Percentiles rank a stretch among this genome's conserved stretches.
These are phyloP conservation scores for Endoconidiophora laricicola DNA, from an alignment of 2,329 filamentous ascomycete species.

Conservation along the genomic window DNA sequence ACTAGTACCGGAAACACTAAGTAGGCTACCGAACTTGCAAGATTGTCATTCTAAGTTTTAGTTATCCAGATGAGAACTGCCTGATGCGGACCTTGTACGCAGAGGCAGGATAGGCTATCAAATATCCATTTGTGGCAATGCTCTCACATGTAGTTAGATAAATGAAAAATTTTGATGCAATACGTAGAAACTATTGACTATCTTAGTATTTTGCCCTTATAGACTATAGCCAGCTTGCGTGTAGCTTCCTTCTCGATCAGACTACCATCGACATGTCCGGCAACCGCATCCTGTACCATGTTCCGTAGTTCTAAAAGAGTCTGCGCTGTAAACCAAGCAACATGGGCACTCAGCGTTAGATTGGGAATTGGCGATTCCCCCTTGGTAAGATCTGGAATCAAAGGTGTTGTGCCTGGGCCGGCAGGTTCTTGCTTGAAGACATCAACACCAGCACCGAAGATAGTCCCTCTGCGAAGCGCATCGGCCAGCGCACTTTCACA, in stretches of 20 bases:
- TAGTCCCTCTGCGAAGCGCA: slow-evolving; percentile 17
- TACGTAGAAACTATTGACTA: background rate
- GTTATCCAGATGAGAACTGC: too few relatives aligned
- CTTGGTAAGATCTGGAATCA: slow-evolving; percentile 6
- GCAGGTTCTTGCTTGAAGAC: slow-evolving; percentile 19
- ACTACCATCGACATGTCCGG: slow-evolving; percentile 2
- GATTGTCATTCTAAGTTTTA: too few relatives aligned
- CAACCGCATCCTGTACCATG: slow-evolving; percentile 3
- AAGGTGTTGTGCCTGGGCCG: slow-evolving; percentile 8
- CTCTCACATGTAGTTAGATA: too few relatives aligned
- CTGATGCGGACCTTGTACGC: too few relatives aligned
- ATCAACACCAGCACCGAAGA: slow-evolving; percentile 23
- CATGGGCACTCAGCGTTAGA: slow-evolving; percentile 6
- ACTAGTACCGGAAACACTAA: too few relatives aligned
- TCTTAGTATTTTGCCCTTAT: background rate
- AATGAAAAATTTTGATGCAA: too few relatives aligned
- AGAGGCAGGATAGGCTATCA: too few relatives aligned
- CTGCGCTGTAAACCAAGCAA: slow-evolving; percentile 7
- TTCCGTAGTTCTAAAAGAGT: slow-evolving; percentile 3
- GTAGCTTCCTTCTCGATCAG: background rate
- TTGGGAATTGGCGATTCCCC: slow-evolving; percentile 4
- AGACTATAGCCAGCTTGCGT: slow-evolving; percentile 3
- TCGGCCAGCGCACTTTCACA: slow-evolving; percentile 22
- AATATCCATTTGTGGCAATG: too few relatives aligned
- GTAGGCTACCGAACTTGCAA: too few relatives aligned